Percentiles rank a stretch among this genome's conserved stretches.
Conservation (phyloP, 139 green algal species). For the Astrephomene gubernaculifera region DNA sequence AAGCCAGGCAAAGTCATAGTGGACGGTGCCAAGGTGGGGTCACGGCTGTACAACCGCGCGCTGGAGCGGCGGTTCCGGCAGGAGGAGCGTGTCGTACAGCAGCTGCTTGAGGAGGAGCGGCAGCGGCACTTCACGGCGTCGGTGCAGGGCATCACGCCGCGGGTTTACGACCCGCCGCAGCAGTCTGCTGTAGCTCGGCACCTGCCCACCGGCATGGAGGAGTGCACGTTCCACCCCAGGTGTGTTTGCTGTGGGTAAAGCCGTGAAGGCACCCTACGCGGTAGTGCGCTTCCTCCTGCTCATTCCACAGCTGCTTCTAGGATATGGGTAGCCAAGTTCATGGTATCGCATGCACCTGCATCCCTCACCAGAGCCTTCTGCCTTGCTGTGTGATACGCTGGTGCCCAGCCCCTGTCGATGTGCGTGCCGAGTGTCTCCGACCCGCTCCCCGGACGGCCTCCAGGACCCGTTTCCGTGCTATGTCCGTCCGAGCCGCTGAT, state of each 20-base stretch:
- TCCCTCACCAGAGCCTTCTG: no score
- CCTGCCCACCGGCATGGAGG: constrained; percentile 49
- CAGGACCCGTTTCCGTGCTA: constrained; percentile 16
- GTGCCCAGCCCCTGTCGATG: no score
- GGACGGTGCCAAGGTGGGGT: not conserved
- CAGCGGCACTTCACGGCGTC: constrained; percentile 15
- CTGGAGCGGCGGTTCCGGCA: not conserved
- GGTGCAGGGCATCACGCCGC: not conserved
- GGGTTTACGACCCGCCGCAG: constrained; percentile 16
- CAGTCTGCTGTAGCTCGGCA: not conserved
- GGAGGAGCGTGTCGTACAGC: not conserved
- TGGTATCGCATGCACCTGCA: no score
- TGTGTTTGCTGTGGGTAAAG: no score
- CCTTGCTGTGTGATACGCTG: no score
- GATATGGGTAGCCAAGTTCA: no score
- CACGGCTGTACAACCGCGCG: constrained; percentile 15
- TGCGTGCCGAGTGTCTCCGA: no score
- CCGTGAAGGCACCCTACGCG: no score
- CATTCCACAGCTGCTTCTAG: no score
- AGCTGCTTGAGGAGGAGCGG: constrained; percentile 28
- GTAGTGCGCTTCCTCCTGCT: no score
- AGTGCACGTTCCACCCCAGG: constrained; percentile 52
- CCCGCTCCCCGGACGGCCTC: not conserved
- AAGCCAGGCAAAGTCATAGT: not conserved
- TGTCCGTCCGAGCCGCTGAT: not conserved